Evolutionary conservation across 2,329 filamentous ascomycete genomes (phyloP).

Genomic region (Venturia oleaginea): DNA sequence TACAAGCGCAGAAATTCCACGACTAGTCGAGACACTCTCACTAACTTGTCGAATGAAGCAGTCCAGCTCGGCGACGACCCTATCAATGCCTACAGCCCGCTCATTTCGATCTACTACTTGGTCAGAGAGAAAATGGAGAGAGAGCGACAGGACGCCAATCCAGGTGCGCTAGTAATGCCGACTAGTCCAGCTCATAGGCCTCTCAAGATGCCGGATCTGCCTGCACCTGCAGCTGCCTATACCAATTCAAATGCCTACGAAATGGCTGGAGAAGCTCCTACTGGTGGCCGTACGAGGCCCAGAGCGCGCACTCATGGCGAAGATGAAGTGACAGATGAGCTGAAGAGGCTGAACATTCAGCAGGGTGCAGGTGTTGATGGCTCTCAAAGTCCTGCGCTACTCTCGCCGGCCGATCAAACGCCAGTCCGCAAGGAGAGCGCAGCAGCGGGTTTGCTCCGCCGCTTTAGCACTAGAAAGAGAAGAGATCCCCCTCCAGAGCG

Average conservation of each 20-base stretch:
- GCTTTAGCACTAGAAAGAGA: conserved; percentile 78
- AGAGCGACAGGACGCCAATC: conserved; percentile 53
- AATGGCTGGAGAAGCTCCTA: conserved; percentile 79
- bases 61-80: conserved; percentile 77
- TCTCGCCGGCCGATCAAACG: conserved; percentile 44
- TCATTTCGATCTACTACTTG: conserved; percentile 90
- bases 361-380: conserved; percentile 30
- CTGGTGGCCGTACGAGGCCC: conserved; percentile 72
- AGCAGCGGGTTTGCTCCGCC: conserved; percentile 71
- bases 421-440: conserved; percentile 66
- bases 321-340: conserved; percentile 70
- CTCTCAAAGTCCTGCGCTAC: conserved; percentile 39
- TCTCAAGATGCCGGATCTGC: conserved; percentile 62
- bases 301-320: conserved; percentile 90
- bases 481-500: conserved; percentile 35
- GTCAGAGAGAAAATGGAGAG: conserved; percentile 91
- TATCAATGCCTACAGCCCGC: conserved; percentile 82
- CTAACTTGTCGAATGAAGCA: conserved; percentile 74
- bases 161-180: conserved; percentile 48
- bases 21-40: conserved; percentile 78
- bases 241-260: conserved; percentile 81
- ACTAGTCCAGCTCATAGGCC: conserved; percentile 42
- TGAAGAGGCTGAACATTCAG: conserved; percentile 55
- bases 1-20: conserved; percentile 85
- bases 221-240: conserved; percentile 75